phyloP scores from a whole-genome alignment of 306 rosid species.

The Vachellia pachyceras region DNA sequence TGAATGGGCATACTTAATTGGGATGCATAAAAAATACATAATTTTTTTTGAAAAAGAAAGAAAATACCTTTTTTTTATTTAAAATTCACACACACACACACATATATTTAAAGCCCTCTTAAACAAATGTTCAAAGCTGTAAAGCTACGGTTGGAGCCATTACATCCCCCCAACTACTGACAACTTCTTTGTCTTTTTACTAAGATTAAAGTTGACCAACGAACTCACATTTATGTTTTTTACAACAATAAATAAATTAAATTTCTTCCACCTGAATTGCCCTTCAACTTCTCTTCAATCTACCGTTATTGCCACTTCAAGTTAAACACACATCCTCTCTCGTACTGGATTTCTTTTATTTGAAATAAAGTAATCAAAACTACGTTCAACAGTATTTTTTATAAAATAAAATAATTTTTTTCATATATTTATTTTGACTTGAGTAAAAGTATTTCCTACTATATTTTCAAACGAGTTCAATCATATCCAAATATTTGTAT shows the following conservation, averaged over 20 bases:
- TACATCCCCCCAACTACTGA: slow-evolving; percentile 75
- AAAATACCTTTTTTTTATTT: slow-evolving; percentile 40
- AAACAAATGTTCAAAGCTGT: slow-evolving; percentile 68
- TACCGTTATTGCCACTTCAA: slow-evolving; percentile 56
- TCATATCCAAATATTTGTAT: too few species aligned
- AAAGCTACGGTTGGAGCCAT: slow-evolving; percentile 72
- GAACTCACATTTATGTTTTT: slow-evolving; percentile 39
- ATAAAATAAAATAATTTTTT: too few species aligned
- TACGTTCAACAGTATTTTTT: too few species aligned
- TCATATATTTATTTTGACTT: too few species aligned
- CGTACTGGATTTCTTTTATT: too few species aligned
- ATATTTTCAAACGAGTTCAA: too few species aligned
- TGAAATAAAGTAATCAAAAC: too few species aligned
- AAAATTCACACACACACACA: slow-evolving; percentile 23
- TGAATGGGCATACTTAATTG: slow-evolving; percentile 48
- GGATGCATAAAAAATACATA: slow-evolving; percentile 44
- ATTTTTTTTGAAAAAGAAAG: slow-evolving; percentile 46
- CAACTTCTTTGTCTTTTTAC: slow-evolving; percentile 80
- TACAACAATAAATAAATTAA: neutral
- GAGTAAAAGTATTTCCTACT: too few species aligned
- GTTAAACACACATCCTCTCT: slow-evolving; percentile 18
- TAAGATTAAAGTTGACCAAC: slow-evolving; percentile 68
- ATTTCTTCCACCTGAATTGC: slow-evolving; percentile 1
- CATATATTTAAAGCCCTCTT: slow-evolving; percentile 43
- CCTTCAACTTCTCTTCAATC: slow-evolving; percentile 40